Percentiles rank a stretch among this genome's conserved stretches.
phyloP scores from a whole-genome alignment of 140 eudicot species.

The Senecio squalidus region DNA sequence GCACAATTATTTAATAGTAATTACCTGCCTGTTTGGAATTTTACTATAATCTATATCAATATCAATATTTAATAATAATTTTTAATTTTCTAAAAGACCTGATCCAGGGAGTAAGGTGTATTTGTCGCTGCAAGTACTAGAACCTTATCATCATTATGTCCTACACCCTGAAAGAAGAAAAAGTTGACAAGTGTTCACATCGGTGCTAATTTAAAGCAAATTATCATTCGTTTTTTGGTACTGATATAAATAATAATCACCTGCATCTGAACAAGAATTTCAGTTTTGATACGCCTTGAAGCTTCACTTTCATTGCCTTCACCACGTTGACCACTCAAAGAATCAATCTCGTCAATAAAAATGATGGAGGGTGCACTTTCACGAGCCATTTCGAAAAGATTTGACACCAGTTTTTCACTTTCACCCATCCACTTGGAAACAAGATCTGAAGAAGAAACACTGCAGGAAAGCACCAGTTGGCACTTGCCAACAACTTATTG shows the following conservation, averaged over 20 bases:
- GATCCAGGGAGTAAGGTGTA: slow-evolving; percentile 96
- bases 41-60: no score
- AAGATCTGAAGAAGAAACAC: slow-evolving; percentile 93
- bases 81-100: slow-evolving; percentile 41
- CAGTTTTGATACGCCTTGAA: slow-evolving; percentile 97
- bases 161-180: slow-evolving; percentile 73
- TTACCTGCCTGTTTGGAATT: not conserved
- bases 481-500: slow-evolving; percentile 77
- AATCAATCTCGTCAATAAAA: slow-evolving; percentile 93
- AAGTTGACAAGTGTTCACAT: not conserved
- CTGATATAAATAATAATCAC: slow-evolving; percentile 30
- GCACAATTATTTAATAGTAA: slow-evolving; percentile 8
- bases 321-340: slow-evolving; percentile 95
- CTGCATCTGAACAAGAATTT: slow-evolving; percentile 99
- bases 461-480: slow-evolving; percentile 68
- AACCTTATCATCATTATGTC: slow-evolving; percentile 96
- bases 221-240: not conserved
- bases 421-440: slow-evolving; percentile 99
- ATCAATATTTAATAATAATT: not conserved
- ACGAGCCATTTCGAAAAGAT: slow-evolving; percentile 96
- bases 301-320: slow-evolving; percentile 99
- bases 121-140: slow-evolving; percentile 98
- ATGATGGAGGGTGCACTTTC: slow-evolving; percentile 96
- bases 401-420: slow-evolving; percentile 96
- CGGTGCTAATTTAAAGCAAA: no score